phyloP scores from a whole-genome alignment of 2,329 filamentous ascomycete genomes.

The Curvularia verruculosa region DNA sequence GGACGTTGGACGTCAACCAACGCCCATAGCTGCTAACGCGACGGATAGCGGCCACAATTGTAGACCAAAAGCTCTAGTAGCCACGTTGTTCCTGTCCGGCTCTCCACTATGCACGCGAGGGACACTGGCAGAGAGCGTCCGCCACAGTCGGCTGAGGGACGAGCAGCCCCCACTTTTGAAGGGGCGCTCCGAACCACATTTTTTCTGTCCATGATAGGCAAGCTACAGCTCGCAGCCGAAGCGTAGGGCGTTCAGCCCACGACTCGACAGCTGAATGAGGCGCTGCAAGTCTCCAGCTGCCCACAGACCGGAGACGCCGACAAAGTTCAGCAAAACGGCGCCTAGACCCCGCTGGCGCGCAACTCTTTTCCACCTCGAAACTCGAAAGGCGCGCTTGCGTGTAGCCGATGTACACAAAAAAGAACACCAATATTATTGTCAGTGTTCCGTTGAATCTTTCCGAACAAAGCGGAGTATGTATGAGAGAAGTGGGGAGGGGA shows the following conservation, averaged over 20 bases:
- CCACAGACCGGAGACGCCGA: not conserved
- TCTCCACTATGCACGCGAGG: not conserved
- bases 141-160: not conserved
- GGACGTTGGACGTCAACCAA: not conserved
- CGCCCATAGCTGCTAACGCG: not conserved
- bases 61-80: not conserved
- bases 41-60: not conserved
- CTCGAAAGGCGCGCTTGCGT: not conserved
- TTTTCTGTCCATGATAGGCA: not conserved
- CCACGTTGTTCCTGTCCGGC: not conserved
- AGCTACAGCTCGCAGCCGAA: not conserved
- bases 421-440: not conserved
- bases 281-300: not conserved
- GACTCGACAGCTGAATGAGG: not conserved
- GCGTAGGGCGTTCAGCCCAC: not conserved
- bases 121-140: not conserved
- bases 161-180: not conserved
- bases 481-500: not conserved
- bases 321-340: not conserved
- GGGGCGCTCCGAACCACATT: not conserved
- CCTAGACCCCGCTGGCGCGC: not conserved
- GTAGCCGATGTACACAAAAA: not conserved
- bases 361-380: not conserved
- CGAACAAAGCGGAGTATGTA: not conserved
- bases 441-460: not conserved